Percentiles rank a stretch among this genome's conserved stretches.
These are phyloP conservation scores for Schizochytrium sp. DNA, from an alignment of 108 stramenopile genomes.

Conservation along the genomic window DNA sequence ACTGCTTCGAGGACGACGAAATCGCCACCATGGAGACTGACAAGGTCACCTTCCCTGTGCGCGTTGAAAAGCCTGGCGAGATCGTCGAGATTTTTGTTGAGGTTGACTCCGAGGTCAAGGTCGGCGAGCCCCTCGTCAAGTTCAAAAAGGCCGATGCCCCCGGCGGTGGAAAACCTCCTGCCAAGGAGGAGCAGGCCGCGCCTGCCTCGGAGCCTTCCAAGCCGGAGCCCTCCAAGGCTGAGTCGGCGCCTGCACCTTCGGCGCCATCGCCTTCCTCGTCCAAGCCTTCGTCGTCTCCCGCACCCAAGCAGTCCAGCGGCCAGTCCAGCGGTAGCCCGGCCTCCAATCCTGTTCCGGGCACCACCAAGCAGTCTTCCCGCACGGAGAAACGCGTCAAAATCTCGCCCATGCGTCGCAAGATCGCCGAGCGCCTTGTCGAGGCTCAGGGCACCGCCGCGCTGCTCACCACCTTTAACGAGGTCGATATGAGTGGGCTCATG, in stretches of 20 bases:
- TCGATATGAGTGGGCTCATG: slow-evolving; percentile 94
- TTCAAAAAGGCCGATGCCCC: slow-evolving; percentile 71
- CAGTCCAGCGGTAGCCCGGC: background rate
- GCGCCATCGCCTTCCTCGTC: slow-evolving; percentile 32
- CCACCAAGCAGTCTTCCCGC: slow-evolving; percentile 29
- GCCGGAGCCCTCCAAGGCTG: background rate
- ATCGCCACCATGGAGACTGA: slow-evolving; percentile 79
- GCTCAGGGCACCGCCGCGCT: slow-evolving; percentile 98
- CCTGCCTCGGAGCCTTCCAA: background rate
- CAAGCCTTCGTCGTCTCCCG: slow-evolving; percentile 42
- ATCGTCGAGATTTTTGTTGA: slow-evolving; percentile 79
- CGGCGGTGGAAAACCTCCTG: slow-evolving; percentile 35
- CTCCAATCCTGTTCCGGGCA: background rate
- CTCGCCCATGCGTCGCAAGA: slow-evolving; percentile 94
- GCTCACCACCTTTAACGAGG: slow-evolving; percentile 99
- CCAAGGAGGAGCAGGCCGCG: slow-evolving; percentile 16
- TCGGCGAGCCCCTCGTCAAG: slow-evolving; percentile 76
- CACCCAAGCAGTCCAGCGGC: slow-evolving; percentile 18
- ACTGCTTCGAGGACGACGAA: slow-evolving; percentile 44
- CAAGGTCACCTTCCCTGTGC: slow-evolving; percentile 83
- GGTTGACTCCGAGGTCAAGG: slow-evolving; percentile 88
- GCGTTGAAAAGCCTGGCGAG: slow-evolving; percentile 70
- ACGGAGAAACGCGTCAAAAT: slow-evolving; percentile 94
- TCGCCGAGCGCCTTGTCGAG: slow-evolving; percentile 90
- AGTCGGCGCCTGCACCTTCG: slow-evolving; percentile 21